A percentile compares a stretch with the other conserved stretches of the same genome.
phyloP scores from a whole-genome alignment of 1,284 basidiomycete species.

The Megacollybia platyphylla region DNA sequence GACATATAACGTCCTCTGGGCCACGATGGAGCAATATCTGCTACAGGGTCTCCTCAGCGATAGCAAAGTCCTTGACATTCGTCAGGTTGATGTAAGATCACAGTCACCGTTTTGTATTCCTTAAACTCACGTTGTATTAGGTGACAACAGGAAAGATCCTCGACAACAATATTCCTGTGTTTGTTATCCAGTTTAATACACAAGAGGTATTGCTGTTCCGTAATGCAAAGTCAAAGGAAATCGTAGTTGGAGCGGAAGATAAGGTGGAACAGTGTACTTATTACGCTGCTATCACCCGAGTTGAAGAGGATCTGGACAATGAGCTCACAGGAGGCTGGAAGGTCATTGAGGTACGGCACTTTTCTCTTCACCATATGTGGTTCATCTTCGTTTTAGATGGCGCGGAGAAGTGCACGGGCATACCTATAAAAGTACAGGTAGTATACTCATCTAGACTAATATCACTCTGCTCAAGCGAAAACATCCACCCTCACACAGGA shows the following conservation, averaged over 20 bases:
- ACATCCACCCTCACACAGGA: no score
- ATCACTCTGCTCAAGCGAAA: background rate
- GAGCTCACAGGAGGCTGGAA: constrained; percentile 98
- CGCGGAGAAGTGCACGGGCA: constrained; percentile 32
- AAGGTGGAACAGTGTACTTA: constrained; percentile 91
- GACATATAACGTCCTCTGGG: constrained; percentile 96
- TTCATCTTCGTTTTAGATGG: constrained; percentile 23
- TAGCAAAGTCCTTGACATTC: constrained; percentile 88
- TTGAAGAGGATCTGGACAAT: constrained; percentile 79
- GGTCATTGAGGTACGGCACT: constrained; percentile 72
- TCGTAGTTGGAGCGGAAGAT: constrained; percentile 79
- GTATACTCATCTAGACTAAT: constrained; percentile 7
- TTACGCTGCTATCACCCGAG: constrained; percentile 81
- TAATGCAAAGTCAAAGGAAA: constrained; percentile 78
- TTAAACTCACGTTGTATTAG: constrained; percentile 19
- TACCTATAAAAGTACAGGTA: constrained; percentile 24
- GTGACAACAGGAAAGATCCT: constrained; percentile 75
- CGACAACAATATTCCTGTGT: constrained; percentile 75
- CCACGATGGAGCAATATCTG: constrained; percentile 92
- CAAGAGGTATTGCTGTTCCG: constrained; percentile 93
- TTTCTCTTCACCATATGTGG: background rate
- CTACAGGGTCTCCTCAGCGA: constrained; percentile 83
- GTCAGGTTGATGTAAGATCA: constrained; percentile 79
- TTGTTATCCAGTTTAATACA: constrained; percentile 87
- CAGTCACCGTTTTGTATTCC: constrained; percentile 1